Evolutionary conservation across 2,329 filamentous ascomycete species (phyloP).

Genomic region (Nectriaceae sp.): DNA sequence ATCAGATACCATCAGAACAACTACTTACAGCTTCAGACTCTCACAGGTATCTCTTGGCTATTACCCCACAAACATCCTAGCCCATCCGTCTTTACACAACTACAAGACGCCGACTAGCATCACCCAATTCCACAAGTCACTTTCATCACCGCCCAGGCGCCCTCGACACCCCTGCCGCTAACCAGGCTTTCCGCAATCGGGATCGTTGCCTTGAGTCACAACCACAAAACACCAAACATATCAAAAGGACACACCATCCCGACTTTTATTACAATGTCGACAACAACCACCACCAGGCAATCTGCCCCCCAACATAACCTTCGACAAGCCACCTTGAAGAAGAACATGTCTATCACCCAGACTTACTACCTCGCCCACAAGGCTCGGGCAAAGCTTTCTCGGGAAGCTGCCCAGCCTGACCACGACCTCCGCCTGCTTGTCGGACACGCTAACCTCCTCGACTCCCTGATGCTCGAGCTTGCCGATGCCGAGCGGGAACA

Average conservation of each 20-base stretch:
- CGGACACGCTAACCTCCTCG: conserved; percentile 97
- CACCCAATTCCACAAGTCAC: conserved; percentile 31
- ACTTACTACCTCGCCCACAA: conserved; percentile 98
- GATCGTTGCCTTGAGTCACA: conserved; percentile 31
- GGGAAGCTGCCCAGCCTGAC: conserved; percentile 85
- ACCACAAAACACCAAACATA: conserved; percentile 26
- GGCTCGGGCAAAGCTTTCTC: conserved; percentile 92
- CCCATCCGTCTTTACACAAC: conserved; percentile 4
- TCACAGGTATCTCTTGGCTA: not conserved
- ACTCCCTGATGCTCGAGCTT: conserved; percentile 88
- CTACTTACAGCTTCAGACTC: conserved; percentile 6
- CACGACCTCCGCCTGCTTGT: conserved; percentile 95
- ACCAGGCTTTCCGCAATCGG: conserved; percentile 30
- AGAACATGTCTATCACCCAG: conserved; percentile 96
- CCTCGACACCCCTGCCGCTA: conserved; percentile 31
- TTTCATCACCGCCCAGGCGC: conserved; percentile 27
- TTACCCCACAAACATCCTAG: not conserved
- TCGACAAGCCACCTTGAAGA: conserved; percentile 51
- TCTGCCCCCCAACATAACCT: conserved; percentile 29
- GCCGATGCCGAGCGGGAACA: conserved; percentile 94
- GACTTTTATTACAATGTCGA: conserved; percentile 32
- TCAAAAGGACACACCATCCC: conserved; percentile 22
- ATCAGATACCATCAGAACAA: conserved; percentile 3
- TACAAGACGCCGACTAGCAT: conserved; percentile 23
- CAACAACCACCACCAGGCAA: conserved; percentile 29